These are phyloP conservation scores for Colletotrichum echinochloae DNA, from an alignment of 2,329 filamentous ascomycete genomes.

Conservation along the genomic window DNA sequence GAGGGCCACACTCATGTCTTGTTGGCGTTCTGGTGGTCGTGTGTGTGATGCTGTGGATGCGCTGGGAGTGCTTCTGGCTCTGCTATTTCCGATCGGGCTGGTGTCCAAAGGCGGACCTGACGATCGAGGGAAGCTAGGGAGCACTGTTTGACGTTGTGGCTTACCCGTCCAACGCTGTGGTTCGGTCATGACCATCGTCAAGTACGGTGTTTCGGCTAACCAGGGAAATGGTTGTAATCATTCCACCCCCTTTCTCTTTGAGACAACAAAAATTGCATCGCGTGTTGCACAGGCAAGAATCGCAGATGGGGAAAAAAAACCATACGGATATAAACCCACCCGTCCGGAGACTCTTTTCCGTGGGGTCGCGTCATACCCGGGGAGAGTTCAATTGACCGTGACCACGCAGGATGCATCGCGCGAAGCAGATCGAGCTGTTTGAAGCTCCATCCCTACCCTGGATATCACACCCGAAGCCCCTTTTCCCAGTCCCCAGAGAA, in stretches of 20 bases:
- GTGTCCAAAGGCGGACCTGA: background rate
- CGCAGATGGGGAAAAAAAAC: background rate
- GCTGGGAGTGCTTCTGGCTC: background rate
- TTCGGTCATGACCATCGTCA: background rate
- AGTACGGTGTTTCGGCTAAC: background rate
- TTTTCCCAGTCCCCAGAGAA: background rate
- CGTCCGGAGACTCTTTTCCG: background rate
- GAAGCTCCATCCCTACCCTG: slow-evolving; percentile 5
- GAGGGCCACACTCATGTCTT: background rate
- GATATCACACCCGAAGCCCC: background rate
- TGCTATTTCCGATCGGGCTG: background rate
- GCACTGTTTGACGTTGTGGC: slow-evolving; percentile 34
- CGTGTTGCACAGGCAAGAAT: background rate
- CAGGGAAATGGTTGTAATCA: background rate
- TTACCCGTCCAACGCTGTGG: background rate
- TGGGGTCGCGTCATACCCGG: slow-evolving; percentile 5
- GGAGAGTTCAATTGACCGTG: background rate
- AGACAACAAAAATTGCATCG: background rate
- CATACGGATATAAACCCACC: too few relatives aligned
- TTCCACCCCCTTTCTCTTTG: background rate
- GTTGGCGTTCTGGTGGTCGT: background rate
- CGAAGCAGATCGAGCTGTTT: slow-evolving; percentile 11
- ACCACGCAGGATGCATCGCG: slow-evolving; percentile 1
- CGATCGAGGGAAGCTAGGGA: slow-evolving; percentile 10
- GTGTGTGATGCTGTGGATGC: slow-evolving; percentile 8